Base-by-base conservation (phyloP, 2,329 filamentous ascomycete genomes). In the Huntiella bhutanensis region DNA sequence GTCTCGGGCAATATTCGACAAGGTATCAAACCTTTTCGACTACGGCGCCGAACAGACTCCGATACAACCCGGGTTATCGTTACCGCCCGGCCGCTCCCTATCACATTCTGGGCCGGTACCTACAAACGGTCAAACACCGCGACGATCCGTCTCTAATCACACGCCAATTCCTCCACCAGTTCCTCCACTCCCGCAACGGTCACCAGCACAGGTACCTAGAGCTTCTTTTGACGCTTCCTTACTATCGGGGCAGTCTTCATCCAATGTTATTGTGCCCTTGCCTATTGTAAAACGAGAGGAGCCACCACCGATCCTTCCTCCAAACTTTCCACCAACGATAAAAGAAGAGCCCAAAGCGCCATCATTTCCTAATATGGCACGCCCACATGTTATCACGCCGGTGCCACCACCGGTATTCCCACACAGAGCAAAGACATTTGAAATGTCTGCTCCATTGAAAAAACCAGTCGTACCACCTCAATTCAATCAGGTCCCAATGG, bases 401-500 rank as follows among this genome's bases (percentile, higher is more conserved):
- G 22, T 40, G 16, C 37, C 37, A 40, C 37, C 37, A 11, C 37
- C 37, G 37, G 22, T 40, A 40, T 40, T 40, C 16, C 37, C 37
- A 22, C 16, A 16, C 8, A 22, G 37, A 12, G 37, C 5, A 10
- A 28, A 28, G 22, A 10, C 22, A 28, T 28, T 28, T 28, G 68
- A 71, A 52, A 64, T 71, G 42, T 58, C 61, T 6, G 65, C 71
- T 49, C 66, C 68, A 3, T 61, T 64, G 5, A 67, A 65, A 55
- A 60, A 58, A 10, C 50, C 37, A 28, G 59, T 64, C 47, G 63
- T 66, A 44, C 55, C 55, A 16, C 58, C 58, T 1, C 55, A 59
- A 4, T 65, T 65, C 43, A 51, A 59, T 15, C 62, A 63, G 36
- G 52, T 59, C 15, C 47, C 32, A 4, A 40, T 45, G 35, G 47